Evolutionary conservation across 352 stramenopile genomes (phyloP), one percentile per base, ranked within the genome.

Genomic region (Aphanomyces stellatus): DNA sequence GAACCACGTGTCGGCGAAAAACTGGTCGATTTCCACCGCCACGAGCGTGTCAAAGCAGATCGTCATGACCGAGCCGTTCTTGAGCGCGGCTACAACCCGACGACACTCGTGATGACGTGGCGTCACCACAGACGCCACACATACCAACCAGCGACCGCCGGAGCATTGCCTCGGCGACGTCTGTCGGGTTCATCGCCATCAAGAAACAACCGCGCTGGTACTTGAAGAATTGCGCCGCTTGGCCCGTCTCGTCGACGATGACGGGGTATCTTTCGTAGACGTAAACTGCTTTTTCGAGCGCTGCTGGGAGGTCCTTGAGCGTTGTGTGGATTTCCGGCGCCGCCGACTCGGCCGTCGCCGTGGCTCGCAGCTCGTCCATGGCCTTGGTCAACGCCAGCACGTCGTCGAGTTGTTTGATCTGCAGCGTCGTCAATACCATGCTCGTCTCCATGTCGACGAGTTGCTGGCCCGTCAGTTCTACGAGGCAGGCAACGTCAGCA

Each of bases 141-240:
- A 17, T 34, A 2, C 76, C 84, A 2, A 97, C 82, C 30, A 97
- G 74, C 19, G 88, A 80, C 10, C 74, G 70, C 2, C 88, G 82
- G 11, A 96, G 65, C 17, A 79, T 86, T 33, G 88, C 74, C 13
- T 74, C 69, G 4, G 76, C 71, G 78, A 91, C 91, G 51, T 95
- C 85, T 0, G 55, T 33, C 5, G 77, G 85, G 41, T 87, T 93
- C n/a, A 77, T 80, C 0, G 74, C 81, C 71, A 93, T 77, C n/a
- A 97, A 76, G 43, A 91, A 87, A 10, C 78, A 76, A 15, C 89
- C 88, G 1, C 85, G 85, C 69, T 97, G 90, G 72, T 97, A 97
- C 60, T 93, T 89, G 62, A 97, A 84, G 43, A 96, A 96, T 1
- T 87, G 81, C 28, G 76, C 80, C 13, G 85, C 90, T 71, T 96